Evolutionary conservation across 768 basidiomycete species (phyloP).

Genomic region (Leccinum uliginosum): DNA sequence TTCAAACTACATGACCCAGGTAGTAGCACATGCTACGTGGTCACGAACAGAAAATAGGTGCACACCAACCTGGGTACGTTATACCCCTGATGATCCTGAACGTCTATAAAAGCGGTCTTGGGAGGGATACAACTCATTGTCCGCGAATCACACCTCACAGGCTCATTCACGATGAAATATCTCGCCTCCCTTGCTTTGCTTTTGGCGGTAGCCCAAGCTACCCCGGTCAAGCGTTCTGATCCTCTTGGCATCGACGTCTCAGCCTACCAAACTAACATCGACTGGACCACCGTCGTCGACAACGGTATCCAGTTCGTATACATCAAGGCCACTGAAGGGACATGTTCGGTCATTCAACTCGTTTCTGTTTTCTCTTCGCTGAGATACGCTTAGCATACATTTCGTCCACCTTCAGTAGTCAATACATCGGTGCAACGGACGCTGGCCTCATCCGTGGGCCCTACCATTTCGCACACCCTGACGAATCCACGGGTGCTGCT

Average conservation of each 20-base stretch:
- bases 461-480: conserved; percentile 61
- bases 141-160: background rate
- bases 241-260: conserved; percentile 58
- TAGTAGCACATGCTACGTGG: conserved; percentile 12
- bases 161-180: conserved; percentile 16
- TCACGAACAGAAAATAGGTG: conserved; percentile 3
- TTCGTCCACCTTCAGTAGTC: conserved; percentile 35
- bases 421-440: conserved; percentile 55
- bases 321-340: conserved; percentile 68
- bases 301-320: conserved; percentile 54
- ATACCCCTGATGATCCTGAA: background rate
- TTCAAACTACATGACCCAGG: background rate
- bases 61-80: background rate
- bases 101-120: conserved; percentile 11
- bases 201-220: conserved; percentile 13
- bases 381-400: conserved; percentile 16
- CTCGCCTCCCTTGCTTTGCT: conserved; percentile 14
- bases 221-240: conserved; percentile 28
- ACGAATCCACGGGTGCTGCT: conserved; percentile 46
- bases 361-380: background rate
- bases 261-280: conserved; percentile 41
- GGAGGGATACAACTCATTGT: background rate
- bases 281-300: conserved; percentile 49
- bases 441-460: conserved; percentile 54
- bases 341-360: conserved; percentile 31